Percentiles rank a stretch among this genome's conserved stretches.
phyloP scores from a whole-genome alignment of 1,284 basidiomycete species.

The Peniophora sp. region DNA sequence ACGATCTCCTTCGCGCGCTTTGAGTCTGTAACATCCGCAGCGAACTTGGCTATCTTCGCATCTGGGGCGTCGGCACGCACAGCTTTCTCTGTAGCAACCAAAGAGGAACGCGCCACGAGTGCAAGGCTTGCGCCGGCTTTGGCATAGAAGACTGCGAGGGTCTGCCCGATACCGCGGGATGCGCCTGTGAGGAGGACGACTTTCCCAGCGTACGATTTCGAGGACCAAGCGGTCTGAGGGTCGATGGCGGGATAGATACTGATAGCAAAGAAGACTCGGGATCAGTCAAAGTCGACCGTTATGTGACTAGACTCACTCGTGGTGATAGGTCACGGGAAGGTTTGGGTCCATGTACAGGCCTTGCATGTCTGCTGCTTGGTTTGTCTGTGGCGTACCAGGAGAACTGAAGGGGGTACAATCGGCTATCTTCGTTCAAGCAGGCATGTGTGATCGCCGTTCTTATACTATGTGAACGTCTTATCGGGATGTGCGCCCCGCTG shows the following conservation, averaged over 20 bases:
- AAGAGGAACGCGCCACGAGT: constrained; percentile 3
- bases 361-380: too few species aligned
- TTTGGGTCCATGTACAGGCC: too few species aligned
- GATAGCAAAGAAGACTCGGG: too few species aligned
- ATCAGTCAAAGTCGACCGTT: too few species aligned
- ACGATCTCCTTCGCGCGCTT: neutral
- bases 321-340: too few species aligned
- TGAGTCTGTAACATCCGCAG: neutral
- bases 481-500: too few species aligned
- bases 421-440: too few species aligned
- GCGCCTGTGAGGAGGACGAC: constrained; percentile 18
- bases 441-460: too few species aligned
- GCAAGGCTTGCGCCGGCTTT: constrained; percentile 7
- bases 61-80: neutral
- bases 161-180: constrained; percentile 15
- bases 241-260: constrained; percentile 1
- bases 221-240: neutral
- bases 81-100: neutral
- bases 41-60: neutral
- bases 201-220: constrained; percentile 1
- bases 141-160: constrained; percentile 3
- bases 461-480: too few species aligned
- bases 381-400: too few species aligned
- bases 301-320: too few species aligned
- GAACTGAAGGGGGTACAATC: too few species aligned